Evolutionary conservation across 2,329 filamentous ascomycete genomes (phyloP), one percentile per base, ranked within the genome.

Genomic region (Botrytis elliptica): DNA sequence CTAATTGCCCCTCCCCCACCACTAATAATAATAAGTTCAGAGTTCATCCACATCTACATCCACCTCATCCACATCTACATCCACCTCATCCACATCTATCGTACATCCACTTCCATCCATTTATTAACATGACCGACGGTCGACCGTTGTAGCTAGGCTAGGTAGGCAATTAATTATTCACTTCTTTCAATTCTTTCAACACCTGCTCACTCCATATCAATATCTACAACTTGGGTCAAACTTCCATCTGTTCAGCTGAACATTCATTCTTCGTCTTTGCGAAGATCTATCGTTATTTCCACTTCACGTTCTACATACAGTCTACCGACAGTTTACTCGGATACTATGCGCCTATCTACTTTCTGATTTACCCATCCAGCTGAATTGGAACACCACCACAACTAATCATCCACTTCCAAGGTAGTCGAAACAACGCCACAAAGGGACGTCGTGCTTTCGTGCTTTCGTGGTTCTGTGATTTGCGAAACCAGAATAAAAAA

Each of bases 381-480:
- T 67, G 70, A 46, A 38, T 67, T 38, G 62, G 25, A 67, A 67
- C 70, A 63, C 62, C 70, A 67, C 70, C 10, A 16, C 62, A 49
- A 42, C 52, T 33, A 3, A 57, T 66, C 60, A 71, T 66, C 46
- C 20, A n/a, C n/a, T 66, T 20, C 60, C 46, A 40, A 72, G 42
- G 29, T 20, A 59, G 25, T 42, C 62, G 44, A 72, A 38, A 65
- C n/a, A 66, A 46, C 60, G 60, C 70, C 70, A 72, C 70, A 44
- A 33, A 68, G 18, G 65, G 49, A 57, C 66, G 25, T 57, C 36
- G 49, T 68, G 66, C 10, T 71, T 65, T 38, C 7, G 44, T 68
- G 65, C 16, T 71, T 65, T 36, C 6, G 44, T 64, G 57, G 33
- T 49, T 70, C 36, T 12, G 57, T 49, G 52, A 18, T 71, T 60